Conservation (phyloP, 192 early-diverging fungal species). For the Backusella morwellensis region DNA sequence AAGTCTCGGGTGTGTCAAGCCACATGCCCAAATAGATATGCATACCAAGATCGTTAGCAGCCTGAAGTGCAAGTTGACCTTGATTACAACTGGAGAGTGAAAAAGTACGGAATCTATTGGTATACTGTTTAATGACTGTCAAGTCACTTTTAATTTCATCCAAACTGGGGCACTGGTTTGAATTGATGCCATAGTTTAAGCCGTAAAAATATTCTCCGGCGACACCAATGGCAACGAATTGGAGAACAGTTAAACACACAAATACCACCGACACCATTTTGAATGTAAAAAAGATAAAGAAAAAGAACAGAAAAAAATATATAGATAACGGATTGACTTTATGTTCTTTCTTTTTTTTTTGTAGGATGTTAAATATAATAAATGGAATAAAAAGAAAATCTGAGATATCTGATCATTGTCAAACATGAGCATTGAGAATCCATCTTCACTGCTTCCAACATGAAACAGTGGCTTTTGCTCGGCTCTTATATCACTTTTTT, state of each 20-base stretch:
- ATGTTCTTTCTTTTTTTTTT: not conserved
- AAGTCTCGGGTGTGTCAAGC: constrained; percentile 45
- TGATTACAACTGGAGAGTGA: constrained; percentile 50
- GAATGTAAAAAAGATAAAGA: not conserved
- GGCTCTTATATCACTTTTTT: not conserved
- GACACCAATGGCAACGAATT: not conserved
- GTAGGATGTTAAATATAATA: not conserved
- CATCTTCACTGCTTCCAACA: not conserved
- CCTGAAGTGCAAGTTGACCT: constrained; percentile 50
- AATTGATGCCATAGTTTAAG: constrained; percentile 54
- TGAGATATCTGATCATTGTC: not conserved
- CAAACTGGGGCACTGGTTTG: constrained; percentile 48
- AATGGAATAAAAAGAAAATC: not conserved
- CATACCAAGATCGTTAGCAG: constrained; percentile 48
- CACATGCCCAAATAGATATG: constrained; percentile 58
- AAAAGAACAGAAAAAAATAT: not conserved
- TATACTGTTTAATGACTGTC: constrained; percentile 43
- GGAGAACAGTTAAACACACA: not conserved
- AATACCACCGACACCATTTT: not conserved
- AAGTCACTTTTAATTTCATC: constrained; percentile 49
- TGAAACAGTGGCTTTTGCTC: constrained; percentile 2
- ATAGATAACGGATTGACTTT: not conserved
- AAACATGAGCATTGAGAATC: not conserved
- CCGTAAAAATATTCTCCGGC: constrained; percentile 39
- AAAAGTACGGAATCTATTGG: constrained; percentile 52